Base-by-base conservation (phyloP, 2,329 filamentous ascomycete genomes). In the Periconia macrospinosa region DNA sequence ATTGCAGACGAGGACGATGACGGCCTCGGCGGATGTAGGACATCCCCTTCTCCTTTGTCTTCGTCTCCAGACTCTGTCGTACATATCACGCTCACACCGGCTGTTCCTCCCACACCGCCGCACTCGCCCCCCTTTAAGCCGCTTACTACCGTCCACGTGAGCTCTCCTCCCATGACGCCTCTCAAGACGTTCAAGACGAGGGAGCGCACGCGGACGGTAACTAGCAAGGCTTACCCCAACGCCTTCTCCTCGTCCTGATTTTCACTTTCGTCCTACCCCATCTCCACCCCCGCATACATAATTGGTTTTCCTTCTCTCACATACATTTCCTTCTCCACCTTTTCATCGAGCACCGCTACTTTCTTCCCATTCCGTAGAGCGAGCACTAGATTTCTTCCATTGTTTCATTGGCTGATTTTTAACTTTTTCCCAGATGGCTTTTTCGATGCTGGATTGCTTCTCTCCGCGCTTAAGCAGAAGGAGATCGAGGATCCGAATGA, bases 401-500 rank as follows among this genome's bases (percentile, higher is more conserved):
- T 41, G 33, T 59, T 57, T 58, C 41, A 56, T 58, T 63, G 61
- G 55, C 63, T 69, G 58, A 64, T 76, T 73, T 65, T 73, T 54
- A 48, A 46, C 57, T 59, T 61, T 59, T 61, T 57, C 56, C 50
- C 69, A 96, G 92, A 97, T 79, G 93, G 93, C 30, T 97, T 97
- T 80, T 97, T 97, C 76, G 93, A 97, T 71, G 92, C 93, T 0
- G 93, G 93, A 14, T 96, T 97, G 91, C 83, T 97, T 6, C 81
- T 94, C 20, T 90, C 95, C 72, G 91, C 92, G 1, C 84, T 96
- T 53, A 92, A 92, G 70, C 88, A 87, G 2, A 83, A 88, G 47
- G 82, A 83, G 15, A 81, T 85, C 30, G 62, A 56, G 52, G 79
- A 77, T 33, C 70, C 75, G 2, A 78, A 75, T 42, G 82, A 85